These are phyloP conservation scores for Mycena leptocephala DNA, from an alignment of 768 basidiomycete genomes.

Conservation along the genomic window DNA sequence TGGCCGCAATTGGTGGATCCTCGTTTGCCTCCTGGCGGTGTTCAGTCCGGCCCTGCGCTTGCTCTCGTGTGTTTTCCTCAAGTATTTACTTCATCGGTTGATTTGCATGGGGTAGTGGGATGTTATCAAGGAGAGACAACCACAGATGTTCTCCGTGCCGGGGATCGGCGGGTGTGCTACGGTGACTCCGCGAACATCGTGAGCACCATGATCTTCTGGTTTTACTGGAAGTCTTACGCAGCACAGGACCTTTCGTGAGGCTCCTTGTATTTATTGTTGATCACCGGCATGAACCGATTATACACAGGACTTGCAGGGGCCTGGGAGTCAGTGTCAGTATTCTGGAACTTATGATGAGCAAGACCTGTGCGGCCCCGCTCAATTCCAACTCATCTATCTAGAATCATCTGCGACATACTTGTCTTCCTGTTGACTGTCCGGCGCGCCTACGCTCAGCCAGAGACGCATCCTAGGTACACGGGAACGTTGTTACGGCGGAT, in stretches of 20 bases:
- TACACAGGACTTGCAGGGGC: background rate
- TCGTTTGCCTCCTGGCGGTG: conserved; percentile 6
- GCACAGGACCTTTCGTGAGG: background rate
- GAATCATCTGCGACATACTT: background rate
- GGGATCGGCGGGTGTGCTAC: background rate
- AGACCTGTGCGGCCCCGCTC: background rate
- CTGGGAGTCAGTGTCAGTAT: background rate
- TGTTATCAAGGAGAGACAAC: background rate
- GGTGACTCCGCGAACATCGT: background rate
- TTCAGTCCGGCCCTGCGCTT: background rate
- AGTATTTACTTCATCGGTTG: background rate
- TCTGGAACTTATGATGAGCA: background rate
- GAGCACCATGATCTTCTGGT: background rate
- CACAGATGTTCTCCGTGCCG: background rate
- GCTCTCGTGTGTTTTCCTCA: background rate
- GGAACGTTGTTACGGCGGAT: background rate
- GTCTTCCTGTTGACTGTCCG: conserved; percentile 13
- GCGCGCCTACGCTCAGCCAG: conserved; percentile 8
- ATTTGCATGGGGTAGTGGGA: background rate
- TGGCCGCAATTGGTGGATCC: background rate
- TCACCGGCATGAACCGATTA: background rate
- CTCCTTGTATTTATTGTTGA: background rate
- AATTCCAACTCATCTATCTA: no score
- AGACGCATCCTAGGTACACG: background rate
- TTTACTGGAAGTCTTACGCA: background rate